Conservation (phyloP, 2,329 filamentous ascomycete genomes). For the Pseudocercospora cruenta region DNA sequence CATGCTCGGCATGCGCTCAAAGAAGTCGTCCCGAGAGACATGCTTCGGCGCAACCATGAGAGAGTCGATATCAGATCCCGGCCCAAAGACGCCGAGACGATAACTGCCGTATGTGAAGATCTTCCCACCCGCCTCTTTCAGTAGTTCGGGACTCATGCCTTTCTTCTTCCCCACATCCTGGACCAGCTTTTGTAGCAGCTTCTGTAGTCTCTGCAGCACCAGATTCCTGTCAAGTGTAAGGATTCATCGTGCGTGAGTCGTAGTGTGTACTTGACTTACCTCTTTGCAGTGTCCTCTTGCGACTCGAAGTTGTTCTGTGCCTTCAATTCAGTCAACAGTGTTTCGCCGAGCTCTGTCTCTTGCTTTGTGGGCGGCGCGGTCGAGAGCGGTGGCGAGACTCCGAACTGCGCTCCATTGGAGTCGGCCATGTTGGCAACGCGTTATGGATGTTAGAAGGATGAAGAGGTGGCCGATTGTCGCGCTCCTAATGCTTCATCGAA, state of each 20-base stretch:
- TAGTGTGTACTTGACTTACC: conserved; percentile 55
- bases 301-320: conserved; percentile 90
- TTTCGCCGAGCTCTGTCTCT: conserved; percentile 76
- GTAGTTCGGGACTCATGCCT: conserved; percentile 72
- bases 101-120: conserved; percentile 97
- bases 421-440: conserved; percentile 19
- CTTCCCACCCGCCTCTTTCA: conserved; percentile 85
- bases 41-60: conserved; percentile 90
- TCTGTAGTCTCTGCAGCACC: conserved; percentile 76
- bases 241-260: not conserved
- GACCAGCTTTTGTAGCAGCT: conserved; percentile 84
- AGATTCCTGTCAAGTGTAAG: conserved; percentile 58
- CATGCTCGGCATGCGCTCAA: conserved; percentile 80
- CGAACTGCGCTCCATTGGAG: conserved; percentile 23
- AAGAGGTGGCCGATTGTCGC: conserved; percentile 10
- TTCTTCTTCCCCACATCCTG: conserved; percentile 75
- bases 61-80: conserved; percentile 97
- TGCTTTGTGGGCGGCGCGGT: conserved; percentile 72
- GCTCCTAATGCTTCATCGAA: conserved; percentile 15
- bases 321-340: conserved; percentile 81
- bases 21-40: conserved; percentile 87
- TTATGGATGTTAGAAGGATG: conserved; percentile 3
- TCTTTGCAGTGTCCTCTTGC: conserved; percentile 77
- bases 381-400: conserved; percentile 66
- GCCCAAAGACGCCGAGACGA: conserved; percentile 88